Percentiles rank a stretch among this genome's conserved stretches.
phyloP scores from a whole-genome alignment of 2,329 filamentous ascomycete species.

The Pseudonectria foliicola region DNA sequence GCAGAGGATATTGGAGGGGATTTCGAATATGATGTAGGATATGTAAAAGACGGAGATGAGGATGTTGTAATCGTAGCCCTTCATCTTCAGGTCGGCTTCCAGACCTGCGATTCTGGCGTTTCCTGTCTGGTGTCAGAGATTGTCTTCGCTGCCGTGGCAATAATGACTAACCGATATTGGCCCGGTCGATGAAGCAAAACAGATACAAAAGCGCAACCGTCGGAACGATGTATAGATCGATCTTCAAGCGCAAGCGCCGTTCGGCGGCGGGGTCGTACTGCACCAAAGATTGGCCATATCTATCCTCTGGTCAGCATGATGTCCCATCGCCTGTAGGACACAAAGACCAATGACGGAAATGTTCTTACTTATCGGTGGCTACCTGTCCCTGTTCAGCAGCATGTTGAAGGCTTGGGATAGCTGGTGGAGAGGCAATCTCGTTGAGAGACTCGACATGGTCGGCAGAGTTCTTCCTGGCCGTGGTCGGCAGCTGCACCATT shows the following conservation, averaged over 20 bases:
- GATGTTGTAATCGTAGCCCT: constrained; percentile 54
- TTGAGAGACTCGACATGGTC: constrained; percentile 1
- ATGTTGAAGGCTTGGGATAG: constrained; percentile 1
- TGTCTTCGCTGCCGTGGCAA: not conserved
- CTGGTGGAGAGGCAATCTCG: not conserved
- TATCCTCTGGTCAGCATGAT: not conserved
- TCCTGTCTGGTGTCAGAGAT: constrained; percentile 26
- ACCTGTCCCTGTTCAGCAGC: constrained; percentile 2
- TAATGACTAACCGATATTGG: constrained; percentile 41
- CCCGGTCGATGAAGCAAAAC: constrained; percentile 60
- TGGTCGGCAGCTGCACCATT: not conserved
- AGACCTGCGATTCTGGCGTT: constrained; percentile 53
- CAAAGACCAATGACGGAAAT: too few relatives aligned
- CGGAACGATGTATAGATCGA: constrained; percentile 52
- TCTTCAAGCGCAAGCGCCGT: constrained; percentile 42
- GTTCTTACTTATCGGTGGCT: constrained; percentile 3
- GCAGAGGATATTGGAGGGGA: constrained; percentile 55
- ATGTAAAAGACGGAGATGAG: constrained; percentile 58
- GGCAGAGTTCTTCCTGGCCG: constrained; percentile 1
- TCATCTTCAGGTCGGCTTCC: constrained; percentile 45
- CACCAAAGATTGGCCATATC: constrained; percentile 3
- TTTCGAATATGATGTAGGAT: constrained; percentile 58
- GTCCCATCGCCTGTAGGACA: too few relatives aligned
- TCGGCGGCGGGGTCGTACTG: constrained; percentile 12
- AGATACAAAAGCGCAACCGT: constrained; percentile 54